Base-by-base conservation (phyloP, 176 grass and related monocot species). In the Hordeum marinum region DNA sequence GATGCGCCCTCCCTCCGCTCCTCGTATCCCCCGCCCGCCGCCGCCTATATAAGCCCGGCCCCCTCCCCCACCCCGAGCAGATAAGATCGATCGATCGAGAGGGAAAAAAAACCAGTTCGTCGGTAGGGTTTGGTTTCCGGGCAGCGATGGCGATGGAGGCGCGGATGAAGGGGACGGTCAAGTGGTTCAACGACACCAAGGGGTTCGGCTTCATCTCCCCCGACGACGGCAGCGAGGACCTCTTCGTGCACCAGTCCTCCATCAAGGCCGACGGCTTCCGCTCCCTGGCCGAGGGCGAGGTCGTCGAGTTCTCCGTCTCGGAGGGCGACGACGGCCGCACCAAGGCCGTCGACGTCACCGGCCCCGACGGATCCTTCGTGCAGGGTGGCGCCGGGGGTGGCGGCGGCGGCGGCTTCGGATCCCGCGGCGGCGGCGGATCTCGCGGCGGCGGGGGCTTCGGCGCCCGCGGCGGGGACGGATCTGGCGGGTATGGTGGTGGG, bases 111-210 rank as follows among this genome's bases (percentile, higher is more conserved):
- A 14, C 0, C 14, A 0, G 0, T 0, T 57, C 52, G 52, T 57
- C 52, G 52, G 52, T 85, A 91, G 91, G 93, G 86, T 87, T 89
- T 76, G 7, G 39, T 40, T 1, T 52, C 76, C 63, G 62, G 59
- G 80, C 31, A 4, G 10, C 42, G 24, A 90, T 94, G 96, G 93
- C 77, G 85, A 48, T 78, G 90, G 80, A 84, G 68, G 24, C 45
- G 24, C 78, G 96, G 81, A 78, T 24, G 57, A 81, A 83, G 14
- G 93, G 96, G 1, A 92, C 90, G 27, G 96, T 98, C 35, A 98
- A 98, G 81, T 98, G 96, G 96, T 98, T 96, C 84, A 98, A 95
- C 75, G 88, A 90, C 40, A 89, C 90, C n/a, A 98, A 98, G 93
- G 96, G 96, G 0, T 98, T 94, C 83, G 96, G 96, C 2, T 98